Percentiles rank a stretch among this genome's conserved stretches.
Evolutionary conservation across 208 protist species (phyloP).

Genomic region (Crithidia brevicula): DNA sequence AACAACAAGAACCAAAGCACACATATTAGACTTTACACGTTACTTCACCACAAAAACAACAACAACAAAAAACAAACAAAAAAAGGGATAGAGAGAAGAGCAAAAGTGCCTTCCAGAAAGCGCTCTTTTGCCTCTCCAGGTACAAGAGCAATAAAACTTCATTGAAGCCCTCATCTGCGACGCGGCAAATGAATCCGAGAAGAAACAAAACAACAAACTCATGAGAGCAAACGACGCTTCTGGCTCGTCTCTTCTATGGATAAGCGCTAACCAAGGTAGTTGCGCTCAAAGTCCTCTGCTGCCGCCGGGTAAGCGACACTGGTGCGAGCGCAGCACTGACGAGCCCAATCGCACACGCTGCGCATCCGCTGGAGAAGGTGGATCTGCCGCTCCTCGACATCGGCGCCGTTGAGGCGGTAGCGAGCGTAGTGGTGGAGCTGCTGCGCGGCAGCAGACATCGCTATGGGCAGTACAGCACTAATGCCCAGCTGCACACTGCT

Average conservation of each 20-base stretch:
- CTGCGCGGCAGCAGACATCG: conserved; percentile 26
- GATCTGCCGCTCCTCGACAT: conserved; percentile 24
- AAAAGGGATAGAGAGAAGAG: conserved; percentile 7
- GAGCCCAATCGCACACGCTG: conserved; percentile 56
- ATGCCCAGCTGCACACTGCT: conserved; percentile 32
- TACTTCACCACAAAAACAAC: too few species aligned
- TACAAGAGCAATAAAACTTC: too few species aligned
- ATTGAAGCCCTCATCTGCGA: too few species aligned
- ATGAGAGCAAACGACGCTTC: too few species aligned
- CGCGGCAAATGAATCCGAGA: too few species aligned
- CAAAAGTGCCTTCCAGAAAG: too few species aligned
- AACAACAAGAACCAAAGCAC: too few species aligned
- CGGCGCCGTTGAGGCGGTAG: conserved; percentile 22
- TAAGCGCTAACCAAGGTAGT: conserved; percentile 34
- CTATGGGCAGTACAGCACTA: conserved; percentile 43
- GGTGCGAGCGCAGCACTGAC: conserved; percentile 48
- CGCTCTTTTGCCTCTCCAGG: too few species aligned
- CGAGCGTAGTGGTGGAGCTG: conserved; percentile 24
- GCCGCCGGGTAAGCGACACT: conserved; percentile 38
- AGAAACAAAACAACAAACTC: conserved; percentile 2
- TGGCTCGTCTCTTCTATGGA: too few species aligned
- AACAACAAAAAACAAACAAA: too few species aligned
- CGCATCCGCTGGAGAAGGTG: conserved; percentile 54
- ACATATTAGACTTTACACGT: too few species aligned
- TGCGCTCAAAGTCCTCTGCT: conserved; percentile 46